Conservation (phyloP, 2,329 filamentous ascomycete species). For the Zopfia rhizophila region DNA sequence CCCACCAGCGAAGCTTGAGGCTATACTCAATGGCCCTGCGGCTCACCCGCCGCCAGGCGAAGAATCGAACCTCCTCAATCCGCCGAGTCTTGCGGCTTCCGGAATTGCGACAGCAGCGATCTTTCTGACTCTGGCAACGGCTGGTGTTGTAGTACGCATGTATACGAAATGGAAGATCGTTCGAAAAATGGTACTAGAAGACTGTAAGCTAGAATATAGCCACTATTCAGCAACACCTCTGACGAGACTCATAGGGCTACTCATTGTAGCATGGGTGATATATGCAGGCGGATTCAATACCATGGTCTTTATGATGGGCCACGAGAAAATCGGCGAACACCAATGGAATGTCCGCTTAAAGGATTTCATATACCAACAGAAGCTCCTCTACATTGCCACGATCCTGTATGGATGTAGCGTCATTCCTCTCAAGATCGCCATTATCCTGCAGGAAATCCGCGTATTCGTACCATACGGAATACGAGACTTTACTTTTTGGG, state of each 20-base stretch:
- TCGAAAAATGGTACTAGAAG: constrained; percentile 4
- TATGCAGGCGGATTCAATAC: constrained; percentile 4
- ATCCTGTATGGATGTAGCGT: constrained; percentile 3
- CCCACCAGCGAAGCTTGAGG: too few species aligned
- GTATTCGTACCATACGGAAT: constrained; percentile 2
- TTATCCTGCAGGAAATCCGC: constrained; percentile 4
- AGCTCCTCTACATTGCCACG: constrained; percentile 3
- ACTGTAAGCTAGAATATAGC: not conserved
- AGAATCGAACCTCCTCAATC: constrained; percentile 1
- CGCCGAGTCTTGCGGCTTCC: too few species aligned
- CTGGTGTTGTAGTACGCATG: not conserved
- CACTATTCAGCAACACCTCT: not conserved
- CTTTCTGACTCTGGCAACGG: constrained; percentile 1
- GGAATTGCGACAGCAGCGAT: too few species aligned
- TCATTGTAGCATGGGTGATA: not conserved
- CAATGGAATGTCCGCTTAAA: constrained; percentile 3
- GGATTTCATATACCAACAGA: constrained; percentile 1
- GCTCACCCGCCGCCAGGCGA: not conserved
- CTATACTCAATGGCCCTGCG: constrained; percentile 1
- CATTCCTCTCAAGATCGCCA: constrained; percentile 2
- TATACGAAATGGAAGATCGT: constrained; percentile 2
- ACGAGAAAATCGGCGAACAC: constrained; percentile 1
- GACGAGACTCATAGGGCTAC: too few species aligned
- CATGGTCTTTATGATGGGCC: not conserved
- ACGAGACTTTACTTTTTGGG: constrained; percentile 6